A percentile compares a stretch with the other conserved stretches of the same genome.
Evolutionary conservation across 257 asterid genomes (phyloP).

Genomic region (Jacaranda mimosifolia): DNA sequence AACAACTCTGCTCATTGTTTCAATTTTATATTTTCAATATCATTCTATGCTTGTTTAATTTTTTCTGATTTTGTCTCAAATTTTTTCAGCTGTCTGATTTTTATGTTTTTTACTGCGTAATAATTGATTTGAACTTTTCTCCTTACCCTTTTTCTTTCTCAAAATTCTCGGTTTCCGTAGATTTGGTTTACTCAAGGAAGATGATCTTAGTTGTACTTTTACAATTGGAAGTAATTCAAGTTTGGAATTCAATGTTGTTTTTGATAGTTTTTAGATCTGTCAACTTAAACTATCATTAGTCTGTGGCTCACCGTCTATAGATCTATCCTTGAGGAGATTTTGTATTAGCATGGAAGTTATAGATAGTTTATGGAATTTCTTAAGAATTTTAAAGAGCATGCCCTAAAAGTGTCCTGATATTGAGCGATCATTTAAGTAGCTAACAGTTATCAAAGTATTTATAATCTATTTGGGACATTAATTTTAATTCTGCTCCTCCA

Average conservation of each 20-base stretch:
- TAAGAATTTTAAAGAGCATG: slow-evolving; percentile 9
- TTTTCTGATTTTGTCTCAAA: not conserved
- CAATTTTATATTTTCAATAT: not conserved
- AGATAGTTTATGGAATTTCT: not conserved
- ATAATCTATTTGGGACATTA: not conserved
- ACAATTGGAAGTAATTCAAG: not conserved
- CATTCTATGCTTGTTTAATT: not conserved
- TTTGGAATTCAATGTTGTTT: slow-evolving; percentile 3
- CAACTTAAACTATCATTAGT: slow-evolving; percentile 1
- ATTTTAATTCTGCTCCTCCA: not conserved
- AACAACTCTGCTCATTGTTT: slow-evolving; percentile 8
- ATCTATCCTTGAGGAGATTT: slow-evolving; percentile 17
- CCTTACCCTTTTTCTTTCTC: not conserved
- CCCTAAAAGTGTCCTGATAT: slow-evolving; percentile 14
- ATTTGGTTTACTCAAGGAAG: not conserved
- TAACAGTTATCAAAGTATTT: not conserved
- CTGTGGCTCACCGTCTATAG: slow-evolving; percentile 15
- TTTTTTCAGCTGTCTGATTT: slow-evolving; percentile 16
- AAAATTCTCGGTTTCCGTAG: not conserved
- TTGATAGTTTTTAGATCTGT: slow-evolving; percentile 20
- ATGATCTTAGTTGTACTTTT: slow-evolving; percentile 5
- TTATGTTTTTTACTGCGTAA: not conserved
- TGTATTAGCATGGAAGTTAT: not conserved
- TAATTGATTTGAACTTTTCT: not conserved
- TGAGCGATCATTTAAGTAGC: not conserved